Percentiles rank a stretch among this genome's conserved stretches.
Conservation (phyloP, 257 asterid genomes). For the Lycium ferocissimum region DNA sequence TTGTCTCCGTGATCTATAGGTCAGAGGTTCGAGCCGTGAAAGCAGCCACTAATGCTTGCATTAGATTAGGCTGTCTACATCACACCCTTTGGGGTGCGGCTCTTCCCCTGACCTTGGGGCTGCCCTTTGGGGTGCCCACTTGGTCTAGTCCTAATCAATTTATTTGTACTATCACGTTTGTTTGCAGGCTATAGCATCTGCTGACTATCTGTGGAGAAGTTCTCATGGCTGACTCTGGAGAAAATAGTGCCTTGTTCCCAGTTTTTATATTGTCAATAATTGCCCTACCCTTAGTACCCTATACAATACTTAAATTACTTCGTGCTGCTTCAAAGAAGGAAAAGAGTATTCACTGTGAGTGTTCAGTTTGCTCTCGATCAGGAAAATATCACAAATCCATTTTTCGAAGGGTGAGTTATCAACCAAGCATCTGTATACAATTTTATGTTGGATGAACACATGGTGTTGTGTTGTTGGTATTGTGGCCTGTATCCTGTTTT, state of each 20-base stretch:
- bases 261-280: slow-evolving; percentile 80
- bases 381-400: slow-evolving; percentile 77
- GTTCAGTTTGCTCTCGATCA: slow-evolving; percentile 78
- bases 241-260: slow-evolving; percentile 81
- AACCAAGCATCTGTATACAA: not conserved
- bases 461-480: not conserved
- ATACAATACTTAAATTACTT: slow-evolving; percentile 70
- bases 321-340: slow-evolving; percentile 72
- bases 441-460: not conserved
- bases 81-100: too few relatives aligned
- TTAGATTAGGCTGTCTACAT: too few relatives aligned
- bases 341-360: slow-evolving; percentile 73
- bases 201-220: slow-evolving; percentile 33
- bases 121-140: not conserved
- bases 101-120: too few relatives aligned
- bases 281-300: slow-evolving; percentile 89
- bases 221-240: slow-evolving; percentile 82
- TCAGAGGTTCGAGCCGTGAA: too few relatives aligned
- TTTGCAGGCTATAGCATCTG: slow-evolving; percentile 51
- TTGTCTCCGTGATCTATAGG: too few relatives aligned
- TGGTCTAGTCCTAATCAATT: slow-evolving; percentile 21
- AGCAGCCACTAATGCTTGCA: too few relatives aligned
- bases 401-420: slow-evolving; percentile 53
- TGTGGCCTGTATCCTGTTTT: not conserved
- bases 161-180: slow-evolving; percentile 12